phyloP scores from a whole-genome alignment of 2,329 filamentous ascomycete genomes.

The Aspergillus latus region DNA sequence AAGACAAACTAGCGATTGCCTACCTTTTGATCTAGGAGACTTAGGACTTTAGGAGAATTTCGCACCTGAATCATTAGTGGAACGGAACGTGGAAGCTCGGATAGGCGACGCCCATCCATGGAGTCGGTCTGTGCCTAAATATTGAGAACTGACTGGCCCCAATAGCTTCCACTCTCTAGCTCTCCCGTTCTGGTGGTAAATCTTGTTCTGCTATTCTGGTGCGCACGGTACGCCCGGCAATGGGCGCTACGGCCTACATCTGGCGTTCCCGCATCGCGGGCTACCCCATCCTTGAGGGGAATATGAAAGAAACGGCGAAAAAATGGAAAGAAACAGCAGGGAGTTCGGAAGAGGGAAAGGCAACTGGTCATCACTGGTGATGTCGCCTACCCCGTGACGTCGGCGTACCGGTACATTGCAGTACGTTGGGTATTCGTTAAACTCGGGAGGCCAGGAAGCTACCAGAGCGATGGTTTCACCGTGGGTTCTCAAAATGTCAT shows the following conservation, averaged over 20 bases:
- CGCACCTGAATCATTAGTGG: not conserved
- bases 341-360: not conserved
- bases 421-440: constrained; percentile 3
- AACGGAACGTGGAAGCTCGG: constrained; percentile 14
- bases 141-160: not conserved
- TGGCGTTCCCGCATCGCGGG: no score
- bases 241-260: not conserved
- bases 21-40: not conserved
- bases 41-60: constrained; percentile 3
- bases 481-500: not conserved
- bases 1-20: not conserved
- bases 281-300: not conserved
- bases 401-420: constrained; percentile 2
- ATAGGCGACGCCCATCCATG: constrained; percentile 7
- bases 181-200: not conserved
- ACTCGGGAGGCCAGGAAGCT: not conserved
- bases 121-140: constrained; percentile 3
- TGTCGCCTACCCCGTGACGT: not conserved
- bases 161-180: not conserved
- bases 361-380: constrained; percentile 7
- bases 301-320: constrained; percentile 1
- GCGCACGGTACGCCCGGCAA: not conserved
- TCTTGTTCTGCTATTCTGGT: constrained; percentile 9
- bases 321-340: not conserved
- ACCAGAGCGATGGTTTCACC: not conserved